Evolutionary conservation across 1,284 basidiomycete species (phyloP).

Genomic region (Meripilus lineatus): DNA sequence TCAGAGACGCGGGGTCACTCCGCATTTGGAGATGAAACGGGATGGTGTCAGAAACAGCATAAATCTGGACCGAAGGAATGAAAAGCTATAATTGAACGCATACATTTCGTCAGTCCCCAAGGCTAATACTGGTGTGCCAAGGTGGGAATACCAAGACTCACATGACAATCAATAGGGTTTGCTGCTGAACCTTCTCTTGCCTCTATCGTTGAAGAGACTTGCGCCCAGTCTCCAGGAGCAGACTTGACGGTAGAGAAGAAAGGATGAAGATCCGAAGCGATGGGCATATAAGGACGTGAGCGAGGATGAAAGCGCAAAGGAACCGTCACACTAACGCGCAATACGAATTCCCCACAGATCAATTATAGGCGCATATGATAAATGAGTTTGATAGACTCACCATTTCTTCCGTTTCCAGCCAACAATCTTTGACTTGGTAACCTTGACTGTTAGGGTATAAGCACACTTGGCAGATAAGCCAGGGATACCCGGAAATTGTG

Average conservation of each 20-base stretch:
- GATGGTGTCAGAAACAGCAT: conserved; percentile 6
- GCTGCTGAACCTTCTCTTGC: not conserved
- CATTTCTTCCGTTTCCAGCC: no score
- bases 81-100: conserved; percentile 4
- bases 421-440: conserved; percentile 11
- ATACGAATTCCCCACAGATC: no score
- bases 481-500: conserved; percentile 29
- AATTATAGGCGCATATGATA: not conserved
- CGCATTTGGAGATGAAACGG: conserved; percentile 7
- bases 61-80: conserved; percentile 6
- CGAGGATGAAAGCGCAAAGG: conserved; percentile 5
- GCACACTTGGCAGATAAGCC: conserved; percentile 20
- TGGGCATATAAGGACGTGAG: conserved; percentile 6
- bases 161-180: conserved; percentile 4
- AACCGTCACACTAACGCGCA: conserved; percentile 1
- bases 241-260: conserved; percentile 8
- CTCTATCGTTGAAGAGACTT: conserved; percentile 6
- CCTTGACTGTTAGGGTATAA: conserved; percentile 40
- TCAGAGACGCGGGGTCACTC: conserved; percentile 2
- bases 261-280: conserved; percentile 1
- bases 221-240: conserved; percentile 8
- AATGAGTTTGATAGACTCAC: not conserved
- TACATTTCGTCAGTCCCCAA: not conserved
- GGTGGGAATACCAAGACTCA: conserved; percentile 1
- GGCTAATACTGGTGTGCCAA: not conserved